Conservation (phyloP, 495 filamentous ascomycete genomes). For the Aspergillus ostianus region DNA sequence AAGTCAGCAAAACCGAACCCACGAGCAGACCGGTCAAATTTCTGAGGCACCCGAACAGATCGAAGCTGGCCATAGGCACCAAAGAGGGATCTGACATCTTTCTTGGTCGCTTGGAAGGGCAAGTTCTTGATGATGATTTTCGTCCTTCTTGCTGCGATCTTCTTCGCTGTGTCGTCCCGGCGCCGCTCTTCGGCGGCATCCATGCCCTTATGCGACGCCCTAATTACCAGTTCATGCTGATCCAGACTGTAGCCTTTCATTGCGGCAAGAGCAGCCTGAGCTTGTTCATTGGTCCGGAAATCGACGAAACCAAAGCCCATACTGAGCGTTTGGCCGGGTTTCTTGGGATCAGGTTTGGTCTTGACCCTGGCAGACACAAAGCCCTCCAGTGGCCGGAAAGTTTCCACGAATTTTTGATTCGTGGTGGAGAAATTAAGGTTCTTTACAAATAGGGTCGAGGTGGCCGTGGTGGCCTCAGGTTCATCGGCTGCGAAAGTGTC, state of each 20-base stretch:
- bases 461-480: constrained; percentile 53
- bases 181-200: constrained; percentile 85
- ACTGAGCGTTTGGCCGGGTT: constrained; percentile 75
- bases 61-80: constrained; percentile 87
- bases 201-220: constrained; percentile 76
- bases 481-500: constrained; percentile 56
- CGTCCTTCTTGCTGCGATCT: constrained; percentile 66
- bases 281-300: constrained; percentile 73
- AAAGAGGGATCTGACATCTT: constrained; percentile 83
- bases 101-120: constrained; percentile 91
- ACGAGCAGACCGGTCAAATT: constrained; percentile 80
- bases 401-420: constrained; percentile 64
- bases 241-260: constrained; percentile 89
- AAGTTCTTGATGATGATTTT: constrained; percentile 99
- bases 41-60: constrained; percentile 90
- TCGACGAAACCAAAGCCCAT: constrained; percentile 98
- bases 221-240: constrained; percentile 78
- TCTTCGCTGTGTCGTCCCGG: constrained; percentile 77
- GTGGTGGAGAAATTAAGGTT: constrained; percentile 94
- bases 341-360: constrained; percentile 83
- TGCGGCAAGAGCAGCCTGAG: constrained; percentile 70
- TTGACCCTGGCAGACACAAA: constrained; percentile 83
- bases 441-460: constrained; percentile 82
- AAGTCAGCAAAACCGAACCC: constrained; percentile 98
- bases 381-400: constrained; percentile 77